These are phyloP conservation scores for Elongisporangium undulatum DNA, from an alignment of 352 stramenopile species.

Conservation along the genomic window DNA sequence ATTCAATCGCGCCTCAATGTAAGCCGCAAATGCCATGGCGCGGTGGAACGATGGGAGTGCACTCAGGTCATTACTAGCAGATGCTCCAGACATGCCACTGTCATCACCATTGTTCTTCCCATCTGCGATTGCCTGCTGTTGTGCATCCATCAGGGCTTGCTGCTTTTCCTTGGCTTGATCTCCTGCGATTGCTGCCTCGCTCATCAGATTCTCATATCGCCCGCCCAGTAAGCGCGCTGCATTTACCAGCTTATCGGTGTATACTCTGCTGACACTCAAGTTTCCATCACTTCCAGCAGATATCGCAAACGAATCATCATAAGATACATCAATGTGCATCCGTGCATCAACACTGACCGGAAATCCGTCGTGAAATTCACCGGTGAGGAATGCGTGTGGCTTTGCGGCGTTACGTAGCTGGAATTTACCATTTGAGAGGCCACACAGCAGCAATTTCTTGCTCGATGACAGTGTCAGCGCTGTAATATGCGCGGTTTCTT, in stretches of 20 bases:
- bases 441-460: constrained; percentile 68
- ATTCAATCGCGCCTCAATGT: constrained; percentile 46
- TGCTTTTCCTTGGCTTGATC: constrained; percentile 61
- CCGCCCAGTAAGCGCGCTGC: constrained; percentile 28
- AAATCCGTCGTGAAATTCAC: constrained; percentile 72
- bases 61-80: constrained; percentile 39
- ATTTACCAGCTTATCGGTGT: constrained; percentile 52
- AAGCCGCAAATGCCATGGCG: constrained; percentile 65
- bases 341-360: constrained; percentile 9
- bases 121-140: constrained; percentile 42
- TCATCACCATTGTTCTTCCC: constrained; percentile 44
- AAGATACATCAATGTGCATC: constrained; percentile 53
- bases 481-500: constrained; percentile 26
- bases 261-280: constrained; percentile 60
- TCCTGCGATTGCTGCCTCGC: constrained; percentile 40
- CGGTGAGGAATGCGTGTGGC: constrained; percentile 64
- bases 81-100: constrained; percentile 9
- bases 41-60: constrained; percentile 61
- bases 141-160: constrained; percentile 32
- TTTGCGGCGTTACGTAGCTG: constrained; percentile 47
- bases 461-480: constrained; percentile 41
- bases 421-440: constrained; percentile 77
- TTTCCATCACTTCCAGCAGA: constrained; percentile 69
- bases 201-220: constrained; percentile 27
- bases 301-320: constrained; percentile 82